Evolutionary conservation across 148 eudicot genomes (phyloP).

Genomic region (Oxyria digyna): DNA sequence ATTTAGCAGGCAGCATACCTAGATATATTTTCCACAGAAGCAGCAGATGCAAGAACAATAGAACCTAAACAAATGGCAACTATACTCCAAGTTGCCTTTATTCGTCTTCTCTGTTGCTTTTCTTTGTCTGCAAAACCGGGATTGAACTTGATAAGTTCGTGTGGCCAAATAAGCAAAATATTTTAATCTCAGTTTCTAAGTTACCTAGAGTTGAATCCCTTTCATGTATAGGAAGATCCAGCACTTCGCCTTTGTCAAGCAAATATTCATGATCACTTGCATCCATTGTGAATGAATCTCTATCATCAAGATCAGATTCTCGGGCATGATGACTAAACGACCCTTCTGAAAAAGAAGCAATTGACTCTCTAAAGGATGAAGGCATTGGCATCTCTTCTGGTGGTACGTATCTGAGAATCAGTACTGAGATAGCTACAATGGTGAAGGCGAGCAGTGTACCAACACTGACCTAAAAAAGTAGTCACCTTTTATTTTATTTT

Average conservation of each 20-base stretch:
- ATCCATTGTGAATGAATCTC: background rate
- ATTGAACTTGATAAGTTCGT: background rate
- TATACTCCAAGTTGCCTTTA: constrained; percentile 39
- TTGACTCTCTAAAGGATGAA: constrained; percentile 17
- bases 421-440: constrained; percentile 23
- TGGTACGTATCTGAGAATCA: constrained; percentile 27
- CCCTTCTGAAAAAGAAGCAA: constrained; percentile 7
- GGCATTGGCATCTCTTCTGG: constrained; percentile 19
- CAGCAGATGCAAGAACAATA: constrained; percentile 38
- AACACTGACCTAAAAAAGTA: constrained; percentile 27
- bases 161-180: background rate
- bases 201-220: background rate
- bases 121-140: constrained; percentile 14
- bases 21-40: constrained; percentile 35
- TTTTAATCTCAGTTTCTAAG: background rate
- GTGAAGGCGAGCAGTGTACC: constrained; percentile 38
- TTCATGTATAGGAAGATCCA: background rate
- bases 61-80: constrained; percentile 23
- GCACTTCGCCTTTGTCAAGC: constrained; percentile 2
- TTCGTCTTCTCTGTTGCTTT: constrained; percentile 23
- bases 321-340: constrained; percentile 1
- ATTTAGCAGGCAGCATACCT: constrained; percentile 16
- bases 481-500: background rate
- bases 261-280: constrained; percentile 4
- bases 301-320: constrained; percentile 1